phyloP scores from a whole-genome alignment of 78 protist species.

The Dictyostelium firmibasis region DNA sequence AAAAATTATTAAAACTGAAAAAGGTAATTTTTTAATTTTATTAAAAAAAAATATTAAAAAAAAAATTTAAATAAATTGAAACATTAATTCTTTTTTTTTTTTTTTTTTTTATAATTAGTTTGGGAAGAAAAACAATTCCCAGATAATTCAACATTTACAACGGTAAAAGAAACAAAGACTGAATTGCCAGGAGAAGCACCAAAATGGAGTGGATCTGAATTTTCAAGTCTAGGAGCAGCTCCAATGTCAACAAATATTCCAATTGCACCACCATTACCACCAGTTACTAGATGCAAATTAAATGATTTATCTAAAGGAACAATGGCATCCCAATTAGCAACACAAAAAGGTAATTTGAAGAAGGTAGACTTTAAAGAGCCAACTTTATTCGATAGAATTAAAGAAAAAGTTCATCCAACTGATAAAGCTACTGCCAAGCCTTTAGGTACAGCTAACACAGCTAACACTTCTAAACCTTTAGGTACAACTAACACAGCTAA shows the following conservation, averaged over 20 bases:
- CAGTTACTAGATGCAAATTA: neutral
- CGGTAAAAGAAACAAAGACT: neutral
- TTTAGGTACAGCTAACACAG: neutral
- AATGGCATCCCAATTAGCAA: neutral
- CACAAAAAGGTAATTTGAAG: neutral
- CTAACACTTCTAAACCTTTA: neutral
- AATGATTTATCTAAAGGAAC: neutral
- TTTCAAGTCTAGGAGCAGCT: neutral
- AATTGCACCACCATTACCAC: constrained; percentile 12
- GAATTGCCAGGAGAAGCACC: neutral
- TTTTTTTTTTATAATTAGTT: neutral
- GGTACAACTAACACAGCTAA: neutral
- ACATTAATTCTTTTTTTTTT: neutral
- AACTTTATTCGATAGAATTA: neutral
- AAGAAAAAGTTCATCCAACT: neutral
- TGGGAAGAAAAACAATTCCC: constrained; percentile 1
- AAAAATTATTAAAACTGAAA: constrained; percentile 20
- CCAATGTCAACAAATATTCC: constrained; percentile 4
- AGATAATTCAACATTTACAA: neutral
- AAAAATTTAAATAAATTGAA: too few relatives aligned
- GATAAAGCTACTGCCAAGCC: neutral
- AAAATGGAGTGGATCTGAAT: neutral
- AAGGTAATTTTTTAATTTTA: neutral
- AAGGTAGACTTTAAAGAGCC: neutral
- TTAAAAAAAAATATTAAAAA: too few relatives aligned